Percentiles rank a stretch among this genome's conserved stretches.
These are phyloP conservation scores for Rhododendron ferrugineum DNA, from an alignment of 148 eudicot genomes.

Conservation along the genomic window DNA sequence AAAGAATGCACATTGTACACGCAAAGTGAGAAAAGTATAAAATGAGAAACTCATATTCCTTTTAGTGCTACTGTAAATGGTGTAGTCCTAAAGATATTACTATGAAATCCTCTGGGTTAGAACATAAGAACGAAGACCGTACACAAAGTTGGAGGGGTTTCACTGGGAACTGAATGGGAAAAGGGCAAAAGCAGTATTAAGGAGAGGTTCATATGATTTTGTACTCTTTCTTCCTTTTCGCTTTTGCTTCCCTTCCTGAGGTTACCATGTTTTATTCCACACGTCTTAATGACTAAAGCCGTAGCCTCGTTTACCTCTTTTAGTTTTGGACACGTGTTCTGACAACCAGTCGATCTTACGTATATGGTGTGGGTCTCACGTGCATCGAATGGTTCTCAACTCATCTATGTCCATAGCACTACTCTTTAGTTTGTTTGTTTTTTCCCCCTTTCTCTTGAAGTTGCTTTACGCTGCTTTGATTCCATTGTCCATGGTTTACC, in stretches of 20 bases:
- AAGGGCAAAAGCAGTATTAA: background rate
- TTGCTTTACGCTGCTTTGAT: background rate
- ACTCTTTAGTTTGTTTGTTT: too few species aligned
- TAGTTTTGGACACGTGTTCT: too few species aligned
- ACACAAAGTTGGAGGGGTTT: background rate
- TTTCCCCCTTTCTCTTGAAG: background rate
- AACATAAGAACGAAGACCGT: background rate
- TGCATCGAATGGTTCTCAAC: too few species aligned
- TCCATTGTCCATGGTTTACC: too few species aligned
- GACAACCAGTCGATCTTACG: too few species aligned
- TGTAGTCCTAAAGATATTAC: background rate
- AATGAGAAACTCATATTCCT: background rate
- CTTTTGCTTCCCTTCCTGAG: background rate
- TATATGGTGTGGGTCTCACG: background rate
- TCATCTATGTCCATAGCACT: background rate
- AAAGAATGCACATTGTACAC: background rate
- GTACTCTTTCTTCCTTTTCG: background rate
- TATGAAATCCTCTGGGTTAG: background rate
- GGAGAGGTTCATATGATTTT: background rate
- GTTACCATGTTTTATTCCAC: background rate
- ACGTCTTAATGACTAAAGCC: background rate
- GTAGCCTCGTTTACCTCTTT: background rate
- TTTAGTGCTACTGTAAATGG: background rate
- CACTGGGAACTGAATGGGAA: background rate
- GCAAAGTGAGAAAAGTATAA: background rate